Evolutionary conservation across 2,329 filamentous ascomycete genomes (phyloP).

Genomic region (Trichoderma lentiforme): DNA sequence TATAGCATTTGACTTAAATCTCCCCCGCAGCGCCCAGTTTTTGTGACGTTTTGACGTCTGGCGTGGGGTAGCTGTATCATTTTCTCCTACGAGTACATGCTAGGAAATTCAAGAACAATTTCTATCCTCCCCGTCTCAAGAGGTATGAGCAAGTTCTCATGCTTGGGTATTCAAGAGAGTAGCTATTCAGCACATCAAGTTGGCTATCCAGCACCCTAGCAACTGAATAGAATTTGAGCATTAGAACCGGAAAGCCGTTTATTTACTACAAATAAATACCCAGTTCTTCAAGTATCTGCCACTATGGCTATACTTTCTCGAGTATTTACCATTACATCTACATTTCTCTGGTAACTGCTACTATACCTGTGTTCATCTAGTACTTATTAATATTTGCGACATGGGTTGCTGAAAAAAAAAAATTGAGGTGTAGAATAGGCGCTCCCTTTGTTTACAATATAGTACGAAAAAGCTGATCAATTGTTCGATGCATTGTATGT

Average conservation of each 20-base stretch:
- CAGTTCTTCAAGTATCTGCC: background rate
- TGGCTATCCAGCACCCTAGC: background rate
- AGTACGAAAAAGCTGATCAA: background rate
- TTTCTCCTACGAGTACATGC: background rate
- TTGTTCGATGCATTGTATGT: background rate
- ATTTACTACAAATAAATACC: background rate
- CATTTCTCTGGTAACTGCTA: background rate
- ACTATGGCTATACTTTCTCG: background rate
- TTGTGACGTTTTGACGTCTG: background rate
- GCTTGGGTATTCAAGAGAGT: background rate
- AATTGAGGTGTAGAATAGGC: background rate
- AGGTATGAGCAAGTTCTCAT: background rate
- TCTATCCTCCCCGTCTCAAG: background rate
- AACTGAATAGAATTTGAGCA: background rate
- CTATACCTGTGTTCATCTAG: background rate
- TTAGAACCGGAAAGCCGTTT: background rate
- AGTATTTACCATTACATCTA: background rate
- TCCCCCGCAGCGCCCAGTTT: background rate
- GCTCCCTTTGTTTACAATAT: background rate
- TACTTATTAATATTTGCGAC: background rate
- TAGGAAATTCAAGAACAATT: background rate
- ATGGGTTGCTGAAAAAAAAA: background rate
- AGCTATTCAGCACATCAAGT: background rate
- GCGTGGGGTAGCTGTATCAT: background rate
- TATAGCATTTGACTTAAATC: background rate